These are phyloP conservation scores for Metschnikowia amazonensis DNA, from an alignment of 805 yeast species.

Conservation along the genomic window DNA sequence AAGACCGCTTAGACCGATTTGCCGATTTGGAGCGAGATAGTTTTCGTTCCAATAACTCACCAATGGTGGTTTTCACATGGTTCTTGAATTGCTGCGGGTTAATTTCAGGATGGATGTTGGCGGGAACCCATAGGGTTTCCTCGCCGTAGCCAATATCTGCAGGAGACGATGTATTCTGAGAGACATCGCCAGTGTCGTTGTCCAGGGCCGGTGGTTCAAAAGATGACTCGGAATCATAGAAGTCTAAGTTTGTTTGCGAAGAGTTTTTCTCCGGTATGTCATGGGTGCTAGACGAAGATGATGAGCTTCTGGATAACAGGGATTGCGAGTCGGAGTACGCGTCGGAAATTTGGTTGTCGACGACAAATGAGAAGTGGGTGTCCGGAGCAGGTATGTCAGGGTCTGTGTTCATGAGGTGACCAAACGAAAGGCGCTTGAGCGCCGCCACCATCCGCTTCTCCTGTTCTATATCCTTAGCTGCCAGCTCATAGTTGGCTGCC, in stretches of 20 bases:
- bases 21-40: conserved; percentile 14
- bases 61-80: conserved; percentile 59
- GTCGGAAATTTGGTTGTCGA: conserved; percentile 9
- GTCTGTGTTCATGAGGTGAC: conserved; percentile 55
- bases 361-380: conserved; percentile 10
- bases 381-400: conserved; percentile 62
- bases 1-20: conserved; percentile 16
- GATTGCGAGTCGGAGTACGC: conserved; percentile 1
- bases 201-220: conserved; percentile 1
- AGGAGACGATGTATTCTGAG: conserved; percentile 1
- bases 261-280: not conserved
- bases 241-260: not conserved
- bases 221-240: not conserved
- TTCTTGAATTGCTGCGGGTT: conserved; percentile 82
- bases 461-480: conserved; percentile 73
- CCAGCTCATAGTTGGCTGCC: conserved; percentile 36
- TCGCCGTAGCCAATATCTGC: conserved; percentile 8
- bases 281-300: not conserved
- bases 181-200: not conserved
- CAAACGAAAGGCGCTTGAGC: conserved; percentile 69
- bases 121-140: conserved; percentile 89
- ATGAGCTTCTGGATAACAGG: not conserved
- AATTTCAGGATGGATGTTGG: conserved; percentile 88
- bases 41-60: conserved; percentile 45
- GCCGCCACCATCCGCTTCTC: conserved; percentile 73